Conservation (phyloP, 495 filamentous ascomycete species). For the Trypethelium eluteriae region DNA sequence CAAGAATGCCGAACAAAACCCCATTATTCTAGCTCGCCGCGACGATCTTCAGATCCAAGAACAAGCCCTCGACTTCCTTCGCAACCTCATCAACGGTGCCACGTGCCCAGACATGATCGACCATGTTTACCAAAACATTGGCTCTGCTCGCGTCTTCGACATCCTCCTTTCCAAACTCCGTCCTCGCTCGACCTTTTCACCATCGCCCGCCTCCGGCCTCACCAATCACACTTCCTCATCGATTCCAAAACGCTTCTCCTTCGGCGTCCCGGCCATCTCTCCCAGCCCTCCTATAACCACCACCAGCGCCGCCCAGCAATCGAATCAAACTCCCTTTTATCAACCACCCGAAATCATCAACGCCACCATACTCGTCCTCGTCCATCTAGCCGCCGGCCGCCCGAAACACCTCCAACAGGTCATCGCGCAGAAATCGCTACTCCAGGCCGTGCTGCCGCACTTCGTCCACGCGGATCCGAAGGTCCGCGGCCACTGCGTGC, state of each 20-base stretch:
- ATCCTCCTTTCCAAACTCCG: constrained; percentile 64
- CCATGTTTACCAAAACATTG: constrained; percentile 65
- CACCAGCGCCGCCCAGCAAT: neutral
- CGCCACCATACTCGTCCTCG: constrained; percentile 66
- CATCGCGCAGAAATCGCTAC: constrained; percentile 51
- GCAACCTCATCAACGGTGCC: constrained; percentile 74
- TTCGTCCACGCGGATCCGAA: constrained; percentile 61
- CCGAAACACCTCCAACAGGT: constrained; percentile 72
- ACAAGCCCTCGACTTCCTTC: constrained; percentile 76
- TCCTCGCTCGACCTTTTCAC: constrained; percentile 16
- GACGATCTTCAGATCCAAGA: constrained; percentile 84
- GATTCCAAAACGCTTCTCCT: neutral
- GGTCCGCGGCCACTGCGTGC: constrained; percentile 67
- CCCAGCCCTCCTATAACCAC: neutral
- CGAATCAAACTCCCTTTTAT: constrained; percentile 8
- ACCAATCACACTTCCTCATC: neutral
- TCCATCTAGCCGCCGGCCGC: constrained; percentile 74
- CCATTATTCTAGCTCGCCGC: constrained; percentile 52
- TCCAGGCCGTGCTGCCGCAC: constrained; percentile 46
- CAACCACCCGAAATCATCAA: constrained; percentile 56
- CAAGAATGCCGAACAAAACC: constrained; percentile 49
- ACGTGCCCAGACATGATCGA: constrained; percentile 73
- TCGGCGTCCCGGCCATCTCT: neutral
- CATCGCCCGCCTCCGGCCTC: neutral
- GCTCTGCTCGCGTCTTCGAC: constrained; percentile 64